Evolutionary conservation across 2,329 filamentous ascomycete species (phyloP), one percentile per base, ranked within the genome.

Genomic region (Colletotrichum liriopes): DNA sequence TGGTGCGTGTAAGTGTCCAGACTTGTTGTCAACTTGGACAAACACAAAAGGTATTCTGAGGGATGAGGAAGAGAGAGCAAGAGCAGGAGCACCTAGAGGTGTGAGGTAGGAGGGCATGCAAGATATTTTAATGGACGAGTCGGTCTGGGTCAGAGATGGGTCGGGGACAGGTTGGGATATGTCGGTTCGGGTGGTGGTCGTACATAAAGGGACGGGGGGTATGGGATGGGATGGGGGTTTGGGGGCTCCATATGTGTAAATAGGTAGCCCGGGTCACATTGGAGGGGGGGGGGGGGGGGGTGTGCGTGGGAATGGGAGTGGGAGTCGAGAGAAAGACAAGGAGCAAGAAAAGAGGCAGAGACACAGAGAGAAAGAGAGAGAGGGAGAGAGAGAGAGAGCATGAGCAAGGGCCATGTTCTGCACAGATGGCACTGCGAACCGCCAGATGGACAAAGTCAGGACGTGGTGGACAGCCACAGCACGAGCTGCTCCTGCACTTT

Each of bases 71-170:
- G 39, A 58, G 55, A 37, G 37, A 39, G 20, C 43, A 41, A 55
- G 66, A 61, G 32, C 1, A 60, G 18, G 20, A 59, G 8, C 29
- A 65, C 18, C 51, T n/a, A 26, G 11, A 1, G n/a, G 23, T 43
- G 37, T 29, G 56, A 47, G 54, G 43, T n/a, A 51, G 67, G 67
- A 71, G 67, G 71, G 71, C 55, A 66, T 37, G 56, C 60, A 71
- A 65, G 60, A 71, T 73, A 66, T 73, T 66, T 72, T 59, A 69
- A 72, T 60, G 65, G 59, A 63, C 65, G 61, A 65, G 67, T 73
- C 71, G 67, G 61, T 70, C 67, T 61, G 67, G 67, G 60, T 54
- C 39, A 49, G 32, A 37, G 26, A 52, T 37, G 52, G 64, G 64
- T 67, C 43, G 45, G 51, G 54, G 51, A 49, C 54, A 58, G 39